These are phyloP conservation scores for Diaporthe destruens DNA, from an alignment of 2,329 filamentous ascomycete genomes.

Conservation along the genomic window DNA sequence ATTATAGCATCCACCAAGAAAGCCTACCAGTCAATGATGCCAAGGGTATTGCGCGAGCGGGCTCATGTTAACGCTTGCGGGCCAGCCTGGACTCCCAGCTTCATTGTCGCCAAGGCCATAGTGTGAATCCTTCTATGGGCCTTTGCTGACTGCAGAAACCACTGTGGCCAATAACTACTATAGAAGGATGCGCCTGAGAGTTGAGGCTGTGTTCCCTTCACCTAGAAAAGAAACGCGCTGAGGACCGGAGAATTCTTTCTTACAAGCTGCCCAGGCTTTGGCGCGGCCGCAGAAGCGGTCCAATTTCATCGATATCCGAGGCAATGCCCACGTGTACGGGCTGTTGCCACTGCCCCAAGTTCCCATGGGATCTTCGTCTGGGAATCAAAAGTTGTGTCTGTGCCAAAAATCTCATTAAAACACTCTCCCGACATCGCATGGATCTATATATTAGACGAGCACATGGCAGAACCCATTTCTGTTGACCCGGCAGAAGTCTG, in stretches of 20 bases:
- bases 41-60: not conserved
- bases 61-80: slow-evolving; percentile 23
- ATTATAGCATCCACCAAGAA: slow-evolving; percentile 1
- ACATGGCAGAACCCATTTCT: slow-evolving; percentile 26
- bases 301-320: slow-evolving; percentile 16
- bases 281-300: slow-evolving; percentile 2
- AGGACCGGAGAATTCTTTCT: slow-evolving; percentile 26
- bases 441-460: not conserved
- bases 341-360: not conserved
- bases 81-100: slow-evolving; percentile 15
- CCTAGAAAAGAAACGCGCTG: slow-evolving; percentile 31
- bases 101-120: slow-evolving; percentile 24
- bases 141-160: slow-evolving; percentile 25
- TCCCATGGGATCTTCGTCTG: not conserved
- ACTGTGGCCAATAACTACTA: slow-evolving; percentile 7
- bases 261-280: slow-evolving; percentile 28
- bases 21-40: not conserved
- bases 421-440: not conserved
- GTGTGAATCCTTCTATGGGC: slow-evolving; percentile 22
- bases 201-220: slow-evolving; percentile 10
- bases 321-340: not conserved
- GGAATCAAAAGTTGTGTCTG: not conserved
- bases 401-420: not conserved
- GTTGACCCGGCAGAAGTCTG: slow-evolving; percentile 19
- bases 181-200: slow-evolving; percentile 9